Evolutionary conservation across 2,329 filamentous ascomycete species (phyloP), one percentile per base, ranked within the genome.

Genomic region (Arthrobotrys musiformis): DNA sequence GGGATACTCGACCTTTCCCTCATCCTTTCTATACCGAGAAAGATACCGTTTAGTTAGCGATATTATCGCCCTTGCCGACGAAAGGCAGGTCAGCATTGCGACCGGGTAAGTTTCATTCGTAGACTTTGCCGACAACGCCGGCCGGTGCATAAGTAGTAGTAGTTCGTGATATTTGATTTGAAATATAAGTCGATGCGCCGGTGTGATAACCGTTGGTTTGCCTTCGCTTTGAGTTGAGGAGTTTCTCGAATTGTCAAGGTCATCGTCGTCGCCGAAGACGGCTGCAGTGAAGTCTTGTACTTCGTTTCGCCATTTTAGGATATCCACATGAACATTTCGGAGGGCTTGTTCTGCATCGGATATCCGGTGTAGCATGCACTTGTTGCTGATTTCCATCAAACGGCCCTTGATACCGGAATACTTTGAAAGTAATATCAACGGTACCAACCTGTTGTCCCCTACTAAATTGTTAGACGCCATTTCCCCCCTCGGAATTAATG

Each of bases 241-340:
- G 28, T 70, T 56, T 5, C 79, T 78, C 8, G 79, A 79, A 0
- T 78, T 42, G 0, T 83, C 82, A 1, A 84, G 82, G 2, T 83
- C 83, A 24, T 67, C 62, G 1, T 74, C 70, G 11, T 74, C 70
- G 15, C 44, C 62, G 15, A 67, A 61, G 15, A 46, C 28, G 24
- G 30, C 42, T 9, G 64, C 40, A 0, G 85, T 83, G 0, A 85
- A 83, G 15, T 87, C 86, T 60, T 88, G 85, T 4, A 87, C 84
- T 69, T 87, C 85, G 58, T 88, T 88, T 80, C 85, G 86, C 86
- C 86, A 88, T 46, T 86, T 85, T 0, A 85, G 83, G 2, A 88
- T 81, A 28, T 86, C 85, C 0, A 86, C 85, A n/a, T 85, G 85
- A 0, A 88, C 86, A 13, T 84, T 83, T 0, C 84, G 61, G 1